These are phyloP conservation scores for Colletotrichum abscissum DNA, from an alignment of 2,329 filamentous ascomycete genomes.

Conservation along the genomic window DNA sequence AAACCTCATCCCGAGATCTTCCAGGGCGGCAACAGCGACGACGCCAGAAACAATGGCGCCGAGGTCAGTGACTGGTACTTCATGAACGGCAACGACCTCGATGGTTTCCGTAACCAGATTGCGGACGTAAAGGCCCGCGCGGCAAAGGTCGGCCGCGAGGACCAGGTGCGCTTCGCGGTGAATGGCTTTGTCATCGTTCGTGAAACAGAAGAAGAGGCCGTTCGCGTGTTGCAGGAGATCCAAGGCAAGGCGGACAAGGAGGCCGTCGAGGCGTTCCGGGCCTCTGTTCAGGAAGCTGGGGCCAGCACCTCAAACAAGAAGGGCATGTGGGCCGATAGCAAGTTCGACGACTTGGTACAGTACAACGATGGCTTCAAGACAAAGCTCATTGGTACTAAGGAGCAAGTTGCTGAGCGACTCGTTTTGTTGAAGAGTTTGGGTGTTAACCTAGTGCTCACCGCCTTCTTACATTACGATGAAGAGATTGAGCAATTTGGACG, in stretches of 20 bases:
- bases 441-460: slow-evolving; percentile 55
- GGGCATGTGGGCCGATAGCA: slow-evolving; percentile 65
- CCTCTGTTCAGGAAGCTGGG: slow-evolving; percentile 62
- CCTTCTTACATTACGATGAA: slow-evolving; percentile 63
- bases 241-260: slow-evolving; percentile 63
- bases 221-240: slow-evolving; percentile 60
- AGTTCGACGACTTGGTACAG: slow-evolving; percentile 64
- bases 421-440: slow-evolving; percentile 58
- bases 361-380: slow-evolving; percentile 68
- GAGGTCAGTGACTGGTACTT: slow-evolving; percentile 63
- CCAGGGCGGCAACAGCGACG: slow-evolving; percentile 63
- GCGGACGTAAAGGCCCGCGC: slow-evolving; percentile 59
- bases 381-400: slow-evolving; percentile 62
- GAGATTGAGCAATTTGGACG: slow-evolving; percentile 61
- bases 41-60: slow-evolving; percentile 61
- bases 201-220: slow-evolving; percentile 61
- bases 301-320: slow-evolving; percentile 57
- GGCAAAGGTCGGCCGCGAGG: slow-evolving; percentile 51
- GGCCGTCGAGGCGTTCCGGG: slow-evolving; percentile 60
- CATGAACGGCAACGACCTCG: slow-evolving; percentile 67
- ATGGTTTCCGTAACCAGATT: slow-evolving; percentile 62
- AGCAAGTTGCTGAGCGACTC: slow-evolving; percentile 62
- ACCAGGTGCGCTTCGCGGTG: slow-evolving; percentile 59
- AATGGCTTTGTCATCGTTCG: slow-evolving; percentile 62
- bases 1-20: slow-evolving; percentile 63